These are phyloP conservation scores for Syzygium aqueum DNA, from an alignment of 345 rosid species.

Conservation along the genomic window DNA sequence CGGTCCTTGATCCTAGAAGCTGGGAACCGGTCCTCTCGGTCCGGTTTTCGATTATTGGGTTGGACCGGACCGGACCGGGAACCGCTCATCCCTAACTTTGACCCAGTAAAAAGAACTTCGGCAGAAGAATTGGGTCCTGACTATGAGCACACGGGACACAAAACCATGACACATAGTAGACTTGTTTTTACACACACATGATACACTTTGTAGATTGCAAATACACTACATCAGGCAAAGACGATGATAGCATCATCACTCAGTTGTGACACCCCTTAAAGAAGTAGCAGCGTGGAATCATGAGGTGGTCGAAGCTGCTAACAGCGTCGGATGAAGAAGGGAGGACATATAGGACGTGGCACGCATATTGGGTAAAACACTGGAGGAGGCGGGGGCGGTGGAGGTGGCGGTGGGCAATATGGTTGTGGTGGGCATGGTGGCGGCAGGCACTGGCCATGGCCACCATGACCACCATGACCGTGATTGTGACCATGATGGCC, in stretches of 20 bases:
- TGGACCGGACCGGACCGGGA: too few relatives aligned
- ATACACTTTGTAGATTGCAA: not conserved
- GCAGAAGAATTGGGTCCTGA: not conserved
- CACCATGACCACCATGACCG: not conserved
- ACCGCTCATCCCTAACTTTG: not conserved
- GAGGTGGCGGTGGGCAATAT: not conserved
- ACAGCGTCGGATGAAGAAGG: not conserved
- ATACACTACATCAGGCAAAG: not conserved
- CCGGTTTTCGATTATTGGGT: too few relatives aligned
- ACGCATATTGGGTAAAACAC: not conserved
- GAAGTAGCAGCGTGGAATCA: not conserved
- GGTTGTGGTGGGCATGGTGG: not conserved
- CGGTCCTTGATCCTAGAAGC: too few relatives aligned
- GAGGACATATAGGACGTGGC: not conserved
- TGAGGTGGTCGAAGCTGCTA: not conserved
- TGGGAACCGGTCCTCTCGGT: too few relatives aligned
- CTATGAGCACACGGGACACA: not conserved
- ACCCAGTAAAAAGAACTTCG: not conserved
- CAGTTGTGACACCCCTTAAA: not conserved
- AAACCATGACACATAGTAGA: not conserved
- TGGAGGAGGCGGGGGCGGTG: not conserved
- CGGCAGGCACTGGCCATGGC: rapidly evolving
- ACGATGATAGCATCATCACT: not conserved
- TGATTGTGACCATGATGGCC: not conserved
- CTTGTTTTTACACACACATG: not conserved